Base-by-base conservation (phyloP, 2,329 filamentous ascomycete species). In the Elsinoe necatrix region DNA sequence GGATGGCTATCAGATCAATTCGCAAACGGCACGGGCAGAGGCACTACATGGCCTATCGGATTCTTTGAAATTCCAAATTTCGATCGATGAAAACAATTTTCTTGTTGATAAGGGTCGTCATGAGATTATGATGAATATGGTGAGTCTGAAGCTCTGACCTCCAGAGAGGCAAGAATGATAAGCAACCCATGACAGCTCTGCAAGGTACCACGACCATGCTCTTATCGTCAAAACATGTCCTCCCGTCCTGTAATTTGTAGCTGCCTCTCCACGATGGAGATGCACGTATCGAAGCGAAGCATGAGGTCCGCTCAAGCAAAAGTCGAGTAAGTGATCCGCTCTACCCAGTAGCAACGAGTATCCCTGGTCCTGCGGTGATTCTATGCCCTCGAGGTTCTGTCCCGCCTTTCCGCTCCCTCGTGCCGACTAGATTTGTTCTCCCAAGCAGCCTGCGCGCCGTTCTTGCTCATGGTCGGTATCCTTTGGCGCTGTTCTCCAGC, bases 401-500 rank as follows among this genome's bases (percentile, higher is more conserved):
- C 35, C 39, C 37, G 14, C 27, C 54, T 23, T 21, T 35, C 35
- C 8, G 21, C 11, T 25, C 23, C 25, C 54, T 45, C 41, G 12
- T n/a, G 5, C 29, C 54, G 21, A 50, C 25, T 25, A 50, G 27
- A 12, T 25, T 50, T 50, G 27, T 31, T 50, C 37, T 55, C 54
- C 54, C 54, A 56, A 3, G 54, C 54, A 27, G 54, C 54, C 41
- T 56, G 54, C 16, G 54, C 54, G 34, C 54, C 54, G 14, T 47
- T 56, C 42, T 35, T 35, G 21, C 54, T 56, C 54, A 56, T 56
- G 7, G 43, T 25, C 25, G 54, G 54, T 11, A 25, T 25, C 39
- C 34, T 37, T 8, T 52, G 48, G 20, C 48, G 48, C 18, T 34
- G 29, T 16, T 8, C 29, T 20, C 18, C 48, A 39, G 31, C 20